Percentiles rank a stretch among this genome's conserved stretches.
Conservation (phyloP, 345 rosid genomes). For the Rhodamnia rubescens region DNA sequence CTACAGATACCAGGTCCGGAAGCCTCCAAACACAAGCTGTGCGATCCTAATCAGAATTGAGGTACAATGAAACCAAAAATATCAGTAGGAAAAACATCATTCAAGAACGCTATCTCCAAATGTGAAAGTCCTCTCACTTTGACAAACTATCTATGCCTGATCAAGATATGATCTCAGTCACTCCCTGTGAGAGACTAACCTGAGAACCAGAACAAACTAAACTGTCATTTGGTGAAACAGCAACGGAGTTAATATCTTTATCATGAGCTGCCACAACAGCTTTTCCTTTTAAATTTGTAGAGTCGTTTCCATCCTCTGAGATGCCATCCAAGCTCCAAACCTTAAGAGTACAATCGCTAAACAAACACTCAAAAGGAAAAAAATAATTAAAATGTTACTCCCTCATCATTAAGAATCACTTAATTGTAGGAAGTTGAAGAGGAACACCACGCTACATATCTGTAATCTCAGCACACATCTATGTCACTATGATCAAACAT, state of each 20-base stretch:
- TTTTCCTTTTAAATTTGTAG: slow-evolving; percentile 63
- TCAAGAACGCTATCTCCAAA: background rate
- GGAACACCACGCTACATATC: background rate
- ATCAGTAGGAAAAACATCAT: background rate
- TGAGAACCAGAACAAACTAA: slow-evolving; percentile 91
- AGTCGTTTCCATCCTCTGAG: slow-evolving; percentile 44
- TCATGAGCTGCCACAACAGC: slow-evolving; percentile 92
- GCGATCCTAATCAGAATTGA: slow-evolving; percentile 50
- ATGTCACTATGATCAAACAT: background rate
- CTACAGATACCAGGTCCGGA: slow-evolving; percentile 78
- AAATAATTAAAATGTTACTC: background rate
- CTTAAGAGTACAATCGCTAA: slow-evolving; percentile 91
- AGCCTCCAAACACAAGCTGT: slow-evolving; percentile 92
- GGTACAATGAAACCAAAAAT: background rate
- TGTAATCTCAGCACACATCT: background rate
- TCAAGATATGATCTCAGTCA: background rate
- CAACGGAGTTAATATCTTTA: slow-evolving; percentile 86
- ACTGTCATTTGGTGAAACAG: slow-evolving; percentile 81
- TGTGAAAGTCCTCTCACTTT: background rate
- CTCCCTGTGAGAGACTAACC: slow-evolving; percentile 26
- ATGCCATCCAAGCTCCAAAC: slow-evolving; percentile 81
- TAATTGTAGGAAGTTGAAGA: background rate
- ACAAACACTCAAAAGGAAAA: slow-evolving; percentile 2
- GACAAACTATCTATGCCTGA: background rate
- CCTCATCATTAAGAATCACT: background rate